Evolutionary conservation across 176 grass and related monocot species (phyloP), one percentile per base, ranked within the genome.

Genomic region (Carex parvula): DNA sequence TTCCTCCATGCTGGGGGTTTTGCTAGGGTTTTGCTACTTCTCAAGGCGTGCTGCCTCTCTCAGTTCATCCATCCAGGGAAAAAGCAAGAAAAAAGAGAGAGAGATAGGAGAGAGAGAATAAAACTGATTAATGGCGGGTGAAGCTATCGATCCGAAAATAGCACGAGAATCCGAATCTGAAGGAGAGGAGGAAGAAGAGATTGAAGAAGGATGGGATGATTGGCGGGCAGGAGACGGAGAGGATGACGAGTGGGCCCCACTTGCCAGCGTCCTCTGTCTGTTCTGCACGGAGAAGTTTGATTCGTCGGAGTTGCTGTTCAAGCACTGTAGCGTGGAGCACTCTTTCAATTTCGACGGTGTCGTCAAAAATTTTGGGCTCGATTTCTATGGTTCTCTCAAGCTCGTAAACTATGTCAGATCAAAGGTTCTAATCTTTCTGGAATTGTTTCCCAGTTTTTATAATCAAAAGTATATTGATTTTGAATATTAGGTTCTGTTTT

Each of bases 351-450:
- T 99, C 85, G 29, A 85, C 46, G 2, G 18, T 16, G 41, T 92
- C 61, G 88, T 90, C 7, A 88, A 70, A 64, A 80, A 91, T 53
- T 60, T 88, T 29, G 64, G 77, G 83, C 89, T 99, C 70, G 91
- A 92, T 88, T 99, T 99, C 71, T 99, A 99, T 84, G 90, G 93
- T 0, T 92, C 93, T 29, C 87, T 99, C 78, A 99, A 88, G 88
- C 91, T 95, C 66, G 83, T 95, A 60, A 99, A 99, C 77, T 99
- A 93, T 62, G 70, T 95, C 13, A 88, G 93, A 3, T 94, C 84
- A 81, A 91, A 94, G 93, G 96, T 99, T 54, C 11, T 18, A 62
- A 13, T 48, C 61, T 84, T 73, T 33, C 15, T 60, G n/a, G 7
- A 21, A 71, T 24, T 26, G 68, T 26, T 79, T 71, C 0, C 15